A percentile compares a stretch with the other conserved stretches of the same genome.
Conservation (phyloP, 371 early-diverging fungal species). For the Zychaea mexicana region DNA sequence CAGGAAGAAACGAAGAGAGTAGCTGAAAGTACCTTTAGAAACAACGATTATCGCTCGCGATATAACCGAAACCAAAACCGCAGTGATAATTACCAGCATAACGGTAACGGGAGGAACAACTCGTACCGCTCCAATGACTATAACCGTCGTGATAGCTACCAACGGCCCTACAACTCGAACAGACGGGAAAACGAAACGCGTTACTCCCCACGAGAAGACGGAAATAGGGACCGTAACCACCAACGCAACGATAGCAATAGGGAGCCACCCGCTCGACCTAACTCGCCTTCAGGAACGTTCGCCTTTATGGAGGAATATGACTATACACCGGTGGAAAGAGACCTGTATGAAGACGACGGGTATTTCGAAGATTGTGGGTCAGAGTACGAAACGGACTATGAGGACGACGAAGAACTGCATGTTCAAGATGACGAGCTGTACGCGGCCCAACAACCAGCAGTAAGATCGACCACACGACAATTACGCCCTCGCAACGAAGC, state of each 20-base stretch:
- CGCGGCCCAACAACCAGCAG: not conserved
- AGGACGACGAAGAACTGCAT: not conserved
- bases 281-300: not conserved
- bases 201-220: too few species aligned
- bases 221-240: not conserved
- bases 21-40: too few species aligned
- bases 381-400: not conserved
- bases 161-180: too few species aligned
- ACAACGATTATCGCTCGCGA: too few species aligned
- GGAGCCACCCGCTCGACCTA: not conserved
- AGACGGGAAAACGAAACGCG: too few species aligned
- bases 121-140: too few species aligned
- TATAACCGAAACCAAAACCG: not conserved
- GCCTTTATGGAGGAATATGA: not conserved
- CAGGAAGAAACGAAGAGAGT: not conserved
- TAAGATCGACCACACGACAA: too few species aligned
- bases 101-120: too few species aligned
- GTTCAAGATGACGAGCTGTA: not conserved
- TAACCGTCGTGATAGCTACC: too few species aligned
- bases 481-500: not conserved
- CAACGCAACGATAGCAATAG: not conserved
- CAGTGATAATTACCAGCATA: not conserved
- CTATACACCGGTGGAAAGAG: not conserved
- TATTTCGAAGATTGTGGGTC: not conserved
- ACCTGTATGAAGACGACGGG: not conserved